Conservation (phyloP, 2,329 filamentous ascomycete genomes). For the Beauveria brongniartii region DNA sequence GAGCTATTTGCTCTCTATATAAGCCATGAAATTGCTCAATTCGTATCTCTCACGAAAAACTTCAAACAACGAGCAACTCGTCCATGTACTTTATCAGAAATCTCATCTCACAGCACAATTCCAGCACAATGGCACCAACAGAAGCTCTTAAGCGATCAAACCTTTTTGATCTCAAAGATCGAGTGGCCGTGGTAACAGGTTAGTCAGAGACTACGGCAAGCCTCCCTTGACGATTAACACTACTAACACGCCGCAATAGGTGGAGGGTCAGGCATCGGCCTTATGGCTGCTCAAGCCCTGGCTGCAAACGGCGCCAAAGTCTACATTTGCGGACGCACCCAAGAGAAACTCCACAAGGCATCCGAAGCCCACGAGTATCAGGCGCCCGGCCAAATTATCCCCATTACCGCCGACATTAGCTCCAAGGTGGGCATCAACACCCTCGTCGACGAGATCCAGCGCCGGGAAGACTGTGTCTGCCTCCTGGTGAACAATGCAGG, state of each 20-base stretch:
- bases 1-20: not conserved
- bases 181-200: constrained; percentile 39
- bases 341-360: constrained; percentile 53
- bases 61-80: too few species aligned
- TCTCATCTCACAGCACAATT: not conserved
- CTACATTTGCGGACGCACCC: constrained; percentile 60
- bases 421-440: constrained; percentile 50
- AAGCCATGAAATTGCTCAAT: not conserved
- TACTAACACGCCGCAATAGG: constrained; percentile 20
- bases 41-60: too few species aligned
- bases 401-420: constrained; percentile 54
- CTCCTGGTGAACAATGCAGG: constrained; percentile 64
- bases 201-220: not conserved
- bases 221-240: not conserved
- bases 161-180: constrained; percentile 35
- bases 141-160: constrained; percentile 6
- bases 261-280: constrained; percentile 55
- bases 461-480: constrained; percentile 49
- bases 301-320: constrained; percentile 61
- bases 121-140: not conserved
- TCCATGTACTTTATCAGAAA: too few species aligned
- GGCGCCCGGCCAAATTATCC: constrained; percentile 46
- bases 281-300: constrained; percentile 61
- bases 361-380: constrained; percentile 49
- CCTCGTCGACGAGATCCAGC: constrained; percentile 49